Evolutionary conservation across 495 filamentous ascomycete genomes (phyloP).

Genomic region (Hypoxylon crocopeplum): DNA sequence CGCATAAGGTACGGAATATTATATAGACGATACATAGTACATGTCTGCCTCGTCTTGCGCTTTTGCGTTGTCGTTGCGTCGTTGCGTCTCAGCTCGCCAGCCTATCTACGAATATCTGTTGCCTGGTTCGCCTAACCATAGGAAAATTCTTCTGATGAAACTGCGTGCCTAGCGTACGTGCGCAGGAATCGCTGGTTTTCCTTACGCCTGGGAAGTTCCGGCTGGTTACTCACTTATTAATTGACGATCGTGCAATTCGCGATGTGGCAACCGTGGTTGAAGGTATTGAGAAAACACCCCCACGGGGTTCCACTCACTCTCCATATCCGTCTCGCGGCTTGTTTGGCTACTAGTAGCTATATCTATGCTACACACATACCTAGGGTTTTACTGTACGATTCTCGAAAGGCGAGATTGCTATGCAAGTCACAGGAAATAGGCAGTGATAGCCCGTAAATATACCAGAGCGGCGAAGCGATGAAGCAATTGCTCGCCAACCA

Average conservation of each 20-base stretch:
- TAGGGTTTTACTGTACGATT: conserved; percentile 17
- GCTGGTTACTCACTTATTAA: conserved; percentile 28
- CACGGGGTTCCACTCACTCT: conserved; percentile 38
- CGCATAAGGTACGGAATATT: conserved; percentile 14
- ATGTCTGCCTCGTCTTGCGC: conserved; percentile 30
- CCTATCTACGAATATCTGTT: conserved; percentile 15
- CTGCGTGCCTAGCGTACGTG: background rate
- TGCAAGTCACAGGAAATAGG: conserved; percentile 32
- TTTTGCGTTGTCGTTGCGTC: conserved; percentile 7
- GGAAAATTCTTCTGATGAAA: background rate
- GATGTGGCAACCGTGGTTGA: conserved; percentile 36
- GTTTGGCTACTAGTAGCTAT: conserved; percentile 3
- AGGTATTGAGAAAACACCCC: conserved; percentile 20
- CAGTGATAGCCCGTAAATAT: conserved; percentile 32
- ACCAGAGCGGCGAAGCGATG: conserved; percentile 9
- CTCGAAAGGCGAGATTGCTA: conserved; percentile 22
- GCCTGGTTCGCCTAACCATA: conserved; percentile 20
- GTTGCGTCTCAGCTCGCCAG: conserved; percentile 20
- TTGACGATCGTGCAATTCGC: conserved; percentile 31
- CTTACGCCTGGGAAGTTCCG: conserved; percentile 19
- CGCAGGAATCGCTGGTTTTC: conserved; percentile 5
- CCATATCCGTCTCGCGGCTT: conserved; percentile 23
- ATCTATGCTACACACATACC: background rate
- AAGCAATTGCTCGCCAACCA: conserved; percentile 31
- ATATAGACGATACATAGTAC: conserved; percentile 12